Evolutionary conservation across 495 filamentous ascomycete species (phyloP).

Genomic region (Aspergillus nidulans): DNA sequence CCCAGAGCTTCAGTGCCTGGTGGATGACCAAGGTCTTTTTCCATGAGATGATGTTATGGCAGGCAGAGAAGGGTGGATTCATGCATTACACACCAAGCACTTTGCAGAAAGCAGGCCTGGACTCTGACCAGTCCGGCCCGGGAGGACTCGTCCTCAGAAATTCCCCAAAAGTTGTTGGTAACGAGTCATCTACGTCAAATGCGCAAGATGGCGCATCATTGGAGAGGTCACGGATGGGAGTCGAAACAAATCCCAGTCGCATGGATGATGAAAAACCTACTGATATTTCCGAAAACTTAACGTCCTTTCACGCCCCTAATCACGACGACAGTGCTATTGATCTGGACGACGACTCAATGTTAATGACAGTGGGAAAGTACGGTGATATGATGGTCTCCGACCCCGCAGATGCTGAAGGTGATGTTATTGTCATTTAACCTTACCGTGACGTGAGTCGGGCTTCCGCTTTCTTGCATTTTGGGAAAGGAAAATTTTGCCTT

Average conservation of each 20-base stretch:
- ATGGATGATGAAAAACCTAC: constrained; percentile 20
- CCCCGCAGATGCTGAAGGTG: constrained; percentile 46
- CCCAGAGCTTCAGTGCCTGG: constrained; percentile 88
- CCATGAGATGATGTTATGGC: constrained; percentile 90
- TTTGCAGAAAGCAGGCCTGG: constrained; percentile 38
- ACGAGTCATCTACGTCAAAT: constrained; percentile 13
- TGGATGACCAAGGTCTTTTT: constrained; percentile 98
- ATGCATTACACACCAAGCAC: constrained; percentile 56
- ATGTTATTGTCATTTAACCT: constrained; percentile 44
- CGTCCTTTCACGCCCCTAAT: constrained; percentile 34
- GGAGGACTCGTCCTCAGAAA: constrained; percentile 25
- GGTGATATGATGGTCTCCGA: constrained; percentile 48
- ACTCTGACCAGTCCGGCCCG: constrained; percentile 23
- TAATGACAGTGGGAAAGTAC: constrained; percentile 47
- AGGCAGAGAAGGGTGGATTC: constrained; percentile 90
- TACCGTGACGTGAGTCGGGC: constrained; percentile 1
- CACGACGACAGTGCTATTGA: constrained; percentile 48
- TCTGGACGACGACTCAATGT: constrained; percentile 43
- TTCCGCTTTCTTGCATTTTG: constrained; percentile 19
- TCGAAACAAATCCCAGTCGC: constrained; percentile 13
- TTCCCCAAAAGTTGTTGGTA: constrained; percentile 12
- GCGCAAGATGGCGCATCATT: constrained; percentile 11
- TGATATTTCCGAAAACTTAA: constrained; percentile 26
- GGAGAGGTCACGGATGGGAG: constrained; percentile 10
- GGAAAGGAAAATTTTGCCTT: constrained; percentile 17